Conservation (phyloP, 2,329 filamentous ascomycete species). For the Sporothrix humicola region DNA sequence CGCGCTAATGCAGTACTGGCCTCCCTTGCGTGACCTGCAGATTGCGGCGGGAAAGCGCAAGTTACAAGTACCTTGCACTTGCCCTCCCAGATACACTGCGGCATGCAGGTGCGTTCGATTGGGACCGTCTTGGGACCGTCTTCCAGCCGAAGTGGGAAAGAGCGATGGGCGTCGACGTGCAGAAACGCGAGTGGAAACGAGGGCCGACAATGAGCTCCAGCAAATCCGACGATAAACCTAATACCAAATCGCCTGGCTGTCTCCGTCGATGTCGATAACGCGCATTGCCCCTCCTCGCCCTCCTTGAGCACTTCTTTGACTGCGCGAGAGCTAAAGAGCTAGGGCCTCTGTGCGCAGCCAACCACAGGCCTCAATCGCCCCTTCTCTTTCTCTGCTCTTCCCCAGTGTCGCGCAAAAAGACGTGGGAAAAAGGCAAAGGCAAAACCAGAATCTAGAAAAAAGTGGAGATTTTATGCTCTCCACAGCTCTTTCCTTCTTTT, state of each 20-base stretch:
- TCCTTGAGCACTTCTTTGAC: slow-evolving; percentile 2
- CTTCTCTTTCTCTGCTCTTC: background rate
- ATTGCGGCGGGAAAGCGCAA: slow-evolving; percentile 22
- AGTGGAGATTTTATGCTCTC: slow-evolving; percentile 11
- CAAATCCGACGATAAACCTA: no score
- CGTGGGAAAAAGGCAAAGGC: background rate
- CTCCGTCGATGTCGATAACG: background rate
- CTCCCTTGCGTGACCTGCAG: slow-evolving; percentile 29
- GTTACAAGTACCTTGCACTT: slow-evolving; percentile 8
- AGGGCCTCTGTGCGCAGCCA: slow-evolving; percentile 32
- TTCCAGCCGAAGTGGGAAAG: background rate
- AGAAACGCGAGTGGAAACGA: background rate
- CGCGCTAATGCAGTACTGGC: slow-evolving; percentile 28
- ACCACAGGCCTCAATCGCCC: slow-evolving; percentile 34
- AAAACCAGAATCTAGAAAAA: background rate
- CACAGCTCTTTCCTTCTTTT: background rate
- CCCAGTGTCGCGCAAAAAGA: background rate
- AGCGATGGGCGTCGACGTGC: slow-evolving; percentile 7
- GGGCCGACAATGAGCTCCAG: background rate
- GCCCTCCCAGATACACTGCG: background rate
- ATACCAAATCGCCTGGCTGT: background rate
- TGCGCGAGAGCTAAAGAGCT: slow-evolving; percentile 33
- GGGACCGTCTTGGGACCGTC: background rate
- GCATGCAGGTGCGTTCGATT: slow-evolving; percentile 14
- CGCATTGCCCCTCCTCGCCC: slow-evolving; percentile 12